Conservation (phyloP, 768 basidiomycete species). For the Boletus huronensis region DNA sequence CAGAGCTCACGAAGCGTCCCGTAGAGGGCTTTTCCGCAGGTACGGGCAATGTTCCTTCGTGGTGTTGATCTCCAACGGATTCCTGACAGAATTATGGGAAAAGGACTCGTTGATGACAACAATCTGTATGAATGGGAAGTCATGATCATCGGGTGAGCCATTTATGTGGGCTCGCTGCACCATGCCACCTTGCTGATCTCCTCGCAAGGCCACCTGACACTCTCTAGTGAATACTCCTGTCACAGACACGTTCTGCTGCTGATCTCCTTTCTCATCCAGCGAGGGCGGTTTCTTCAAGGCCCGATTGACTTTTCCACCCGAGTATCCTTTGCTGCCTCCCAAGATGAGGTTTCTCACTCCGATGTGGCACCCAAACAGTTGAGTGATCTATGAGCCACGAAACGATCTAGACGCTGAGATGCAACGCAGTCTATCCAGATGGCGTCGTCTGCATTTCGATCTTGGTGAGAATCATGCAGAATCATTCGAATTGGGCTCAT, state of each 20-base stretch:
- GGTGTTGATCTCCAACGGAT: slow-evolving; percentile 32
- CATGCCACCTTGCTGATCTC: slow-evolving; percentile 15
- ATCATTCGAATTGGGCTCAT: slow-evolving; percentile 1
- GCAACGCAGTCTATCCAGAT: slow-evolving; percentile 75
- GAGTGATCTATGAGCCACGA: slow-evolving; percentile 25
- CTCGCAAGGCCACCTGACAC: slow-evolving; percentile 80
- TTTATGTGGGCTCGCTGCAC: slow-evolving; percentile 10
- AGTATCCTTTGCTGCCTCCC: slow-evolving; percentile 88
- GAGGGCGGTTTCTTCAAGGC: slow-evolving; percentile 98
- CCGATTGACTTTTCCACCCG: slow-evolving; percentile 80
- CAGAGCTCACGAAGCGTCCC: slow-evolving; percentile 86
- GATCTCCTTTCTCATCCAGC: slow-evolving; percentile 38
- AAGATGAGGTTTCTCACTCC: slow-evolving; percentile 95
- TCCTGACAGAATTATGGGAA: slow-evolving; percentile 33
- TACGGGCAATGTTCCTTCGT: slow-evolving; percentile 33
- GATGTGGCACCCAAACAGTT: slow-evolving; percentile 98
- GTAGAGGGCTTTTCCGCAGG: slow-evolving; percentile 97
- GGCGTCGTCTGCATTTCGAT: slow-evolving; percentile 97
- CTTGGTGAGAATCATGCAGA: slow-evolving; percentile 47
- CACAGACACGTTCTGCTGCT: not conserved
- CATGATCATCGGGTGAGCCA: slow-evolving; percentile 82
- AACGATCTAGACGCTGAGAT: not conserved
- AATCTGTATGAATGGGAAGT: slow-evolving; percentile 98
- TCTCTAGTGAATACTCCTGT: slow-evolving; percentile 63
- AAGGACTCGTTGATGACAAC: slow-evolving; percentile 90